Evolutionary conservation across 345 rosid species (phyloP).

Genomic region (Eucalyptus marginata): DNA sequence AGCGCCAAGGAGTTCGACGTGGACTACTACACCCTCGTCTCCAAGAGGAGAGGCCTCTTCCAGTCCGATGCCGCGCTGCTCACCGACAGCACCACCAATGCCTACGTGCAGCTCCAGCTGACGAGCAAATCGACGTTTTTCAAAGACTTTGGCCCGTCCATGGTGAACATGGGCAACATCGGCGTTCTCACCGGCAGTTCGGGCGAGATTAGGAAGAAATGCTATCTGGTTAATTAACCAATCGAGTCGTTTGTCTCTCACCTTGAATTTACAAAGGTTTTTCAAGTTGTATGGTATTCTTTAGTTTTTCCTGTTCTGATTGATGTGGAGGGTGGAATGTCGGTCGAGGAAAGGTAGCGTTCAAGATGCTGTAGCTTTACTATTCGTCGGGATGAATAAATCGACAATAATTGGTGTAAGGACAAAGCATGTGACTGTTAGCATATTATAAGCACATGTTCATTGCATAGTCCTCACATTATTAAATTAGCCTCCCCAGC

Average conservation of each 20-base stretch:
- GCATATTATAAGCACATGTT: background rate
- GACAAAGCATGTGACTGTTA: background rate
- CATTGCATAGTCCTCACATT: background rate
- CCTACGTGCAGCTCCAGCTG: slow-evolving; percentile 17
- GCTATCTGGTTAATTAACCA: slow-evolving; percentile 25
- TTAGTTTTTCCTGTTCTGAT: background rate
- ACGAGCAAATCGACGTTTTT: slow-evolving; percentile 16
- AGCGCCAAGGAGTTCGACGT: slow-evolving; percentile 44
- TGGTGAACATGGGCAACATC: slow-evolving; percentile 58
- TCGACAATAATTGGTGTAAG: background rate
- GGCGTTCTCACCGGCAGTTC: slow-evolving; percentile 37
- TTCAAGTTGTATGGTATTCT: background rate
- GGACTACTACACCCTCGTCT: slow-evolving; percentile 28
- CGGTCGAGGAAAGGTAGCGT: background rate
- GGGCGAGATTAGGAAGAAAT: slow-evolving; percentile 53
- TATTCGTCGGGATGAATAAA: background rate
- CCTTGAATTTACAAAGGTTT: background rate
- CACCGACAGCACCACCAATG: slow-evolving; percentile 24
- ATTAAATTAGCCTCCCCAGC: background rate
- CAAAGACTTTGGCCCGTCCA: slow-evolving; percentile 48
- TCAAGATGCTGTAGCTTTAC: background rate
- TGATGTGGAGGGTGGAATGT: background rate
- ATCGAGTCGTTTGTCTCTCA: background rate
- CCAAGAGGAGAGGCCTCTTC: slow-evolving; percentile 51
- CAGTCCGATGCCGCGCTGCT: slow-evolving; percentile 59